phyloP scores from a whole-genome alignment of 148 eudicot genomes.

The Rhododendron williamsianum region DNA sequence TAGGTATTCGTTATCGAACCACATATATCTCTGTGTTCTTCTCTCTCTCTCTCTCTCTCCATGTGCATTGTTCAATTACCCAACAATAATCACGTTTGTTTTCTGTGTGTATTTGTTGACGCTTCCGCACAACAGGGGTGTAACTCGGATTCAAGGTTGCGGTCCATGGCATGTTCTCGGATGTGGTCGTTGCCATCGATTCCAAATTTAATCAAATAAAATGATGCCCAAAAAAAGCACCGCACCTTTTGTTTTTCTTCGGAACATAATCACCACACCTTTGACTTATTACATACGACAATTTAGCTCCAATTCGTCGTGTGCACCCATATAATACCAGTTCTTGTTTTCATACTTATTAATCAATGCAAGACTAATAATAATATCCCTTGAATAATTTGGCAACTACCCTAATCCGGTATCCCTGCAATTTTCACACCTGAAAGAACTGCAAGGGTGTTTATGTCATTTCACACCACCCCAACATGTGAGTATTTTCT shows the following conservation, averaged over 20 bases:
- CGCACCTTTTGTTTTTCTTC: neutral
- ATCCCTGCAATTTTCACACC: neutral
- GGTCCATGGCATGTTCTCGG: neutral
- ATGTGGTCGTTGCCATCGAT: neutral
- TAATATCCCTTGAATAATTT: neutral
- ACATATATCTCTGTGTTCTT: too few species aligned
- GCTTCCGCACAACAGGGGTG: too few species aligned
- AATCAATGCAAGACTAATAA: neutral
- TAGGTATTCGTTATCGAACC: too few species aligned
- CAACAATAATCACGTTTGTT: too few species aligned
- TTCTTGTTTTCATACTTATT: neutral
- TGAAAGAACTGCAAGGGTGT: constrained; percentile 1
- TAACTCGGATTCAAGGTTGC: neutral
- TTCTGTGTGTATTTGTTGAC: too few species aligned
- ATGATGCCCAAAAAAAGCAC: neutral
- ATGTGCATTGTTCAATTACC: too few species aligned
- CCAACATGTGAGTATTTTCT: neutral
- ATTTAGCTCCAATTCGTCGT: neutral
- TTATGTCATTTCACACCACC: constrained; percentile 12
- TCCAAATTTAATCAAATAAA: too few species aligned
- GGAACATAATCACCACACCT: neutral
- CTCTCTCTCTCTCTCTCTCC: too few species aligned
- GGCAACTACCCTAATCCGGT: neutral
- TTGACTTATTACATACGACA: neutral
- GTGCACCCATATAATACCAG: neutral